Evolutionary conservation across 2,329 filamentous ascomycete species (phyloP), one percentile per base, ranked within the genome.

Genomic region (Fusarium aywerte): DNA sequence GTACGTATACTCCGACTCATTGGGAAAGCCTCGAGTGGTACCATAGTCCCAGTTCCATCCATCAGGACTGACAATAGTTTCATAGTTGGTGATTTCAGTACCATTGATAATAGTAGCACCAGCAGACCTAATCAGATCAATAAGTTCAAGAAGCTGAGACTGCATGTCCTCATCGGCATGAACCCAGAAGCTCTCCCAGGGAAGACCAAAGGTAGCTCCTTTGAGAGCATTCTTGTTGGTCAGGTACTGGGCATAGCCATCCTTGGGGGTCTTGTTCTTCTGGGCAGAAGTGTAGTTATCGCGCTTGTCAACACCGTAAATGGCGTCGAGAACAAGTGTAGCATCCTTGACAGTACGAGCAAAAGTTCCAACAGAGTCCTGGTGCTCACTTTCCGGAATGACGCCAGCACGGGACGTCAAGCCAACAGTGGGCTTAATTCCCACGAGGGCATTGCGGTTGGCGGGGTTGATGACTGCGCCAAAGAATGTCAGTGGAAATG

Each of bases 11-110:
- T 92, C 90, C 15, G 88, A 92, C 76, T 92, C 87, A 62, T 92
- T 92, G n/a, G 87, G 79, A 70, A 80, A 87, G 4, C 89, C 88
- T 5, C 89, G 84, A 2, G 80, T 83, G 7, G 68, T 82, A 15
- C 90, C 89, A 65, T 87, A 90, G 70, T 91, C 89, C 85, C 91
- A 93, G 76, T 93, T 82, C 90, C 90, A 93, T n/a, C 89, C 89
- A 47, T 85, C 75, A 0, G 87, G 89, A 31, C 84, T 64, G 13
- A 93, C 84, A 23, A 92, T 85, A 0, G 79, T 85, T 71, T 88
- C 76, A 70, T 87, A 85, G 73, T 87, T 80, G 21, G 87, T 86
- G 3, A 93, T 82, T 73, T 93, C 90, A 1, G 89, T 92, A 25
- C 84, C 83, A 71, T 92, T 91, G 72, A 92, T 80, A 38, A 93